Conservation (phyloP, 78 protist species). For the Reticulomyxa filosa region DNA sequence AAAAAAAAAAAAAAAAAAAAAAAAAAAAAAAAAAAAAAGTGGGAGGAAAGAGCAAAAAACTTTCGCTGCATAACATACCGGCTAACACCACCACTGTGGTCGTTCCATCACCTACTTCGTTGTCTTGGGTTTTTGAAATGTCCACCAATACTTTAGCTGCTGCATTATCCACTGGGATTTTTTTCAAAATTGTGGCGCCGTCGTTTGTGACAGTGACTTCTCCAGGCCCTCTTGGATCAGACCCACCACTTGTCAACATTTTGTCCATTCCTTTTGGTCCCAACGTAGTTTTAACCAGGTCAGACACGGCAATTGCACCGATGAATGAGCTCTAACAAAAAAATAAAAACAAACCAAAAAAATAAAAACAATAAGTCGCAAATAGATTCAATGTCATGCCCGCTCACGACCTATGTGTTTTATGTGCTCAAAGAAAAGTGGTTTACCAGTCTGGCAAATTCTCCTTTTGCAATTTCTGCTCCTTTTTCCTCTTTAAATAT, state of each 20-base stretch:
- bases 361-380: no score
- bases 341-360: no score
- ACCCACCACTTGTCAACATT: background rate
- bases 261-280: conserved; percentile 96
- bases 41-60: background rate
- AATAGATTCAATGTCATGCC: no score
- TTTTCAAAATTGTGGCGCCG: conserved; percentile 96
- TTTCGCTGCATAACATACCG: conserved; percentile 82
- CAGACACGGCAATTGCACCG: conserved; percentile 87
- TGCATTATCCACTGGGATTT: conserved; percentile 48
- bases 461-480: no score
- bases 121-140: conserved; percentile 81
- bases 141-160: conserved; percentile 32
- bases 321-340: conserved; percentile 15
- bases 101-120: conserved; percentile 98
- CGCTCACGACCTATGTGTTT: no score
- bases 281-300: conserved; percentile 91
- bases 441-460: no score
- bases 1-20: no score
- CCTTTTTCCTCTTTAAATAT: no score
- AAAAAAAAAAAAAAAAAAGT: no score
- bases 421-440: no score
- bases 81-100: conserved; percentile 85
- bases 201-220: conserved; percentile 77
- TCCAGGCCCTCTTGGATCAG: background rate